Conservation (phyloP, 208 protist species). For the Leishmania mexicana region DNA sequence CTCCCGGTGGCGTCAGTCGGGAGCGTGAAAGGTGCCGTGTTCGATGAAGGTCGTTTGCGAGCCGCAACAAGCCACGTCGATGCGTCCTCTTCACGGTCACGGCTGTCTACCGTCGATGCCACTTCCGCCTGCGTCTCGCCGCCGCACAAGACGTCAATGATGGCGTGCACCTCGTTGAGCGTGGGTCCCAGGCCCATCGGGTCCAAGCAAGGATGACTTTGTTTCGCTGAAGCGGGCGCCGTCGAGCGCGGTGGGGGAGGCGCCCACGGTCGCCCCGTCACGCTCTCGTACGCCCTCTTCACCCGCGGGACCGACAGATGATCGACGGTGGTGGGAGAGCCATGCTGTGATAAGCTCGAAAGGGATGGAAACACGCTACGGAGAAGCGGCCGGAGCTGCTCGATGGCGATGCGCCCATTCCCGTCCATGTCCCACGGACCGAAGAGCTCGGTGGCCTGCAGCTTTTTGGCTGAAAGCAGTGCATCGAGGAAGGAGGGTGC, state of each 20-base stretch:
- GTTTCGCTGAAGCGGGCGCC: not conserved
- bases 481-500: slow-evolving; percentile 9
- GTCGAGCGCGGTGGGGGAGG: not conserved
- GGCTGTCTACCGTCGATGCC: not conserved
- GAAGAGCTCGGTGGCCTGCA: slow-evolving; percentile 67
- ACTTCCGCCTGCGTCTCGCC: not conserved
- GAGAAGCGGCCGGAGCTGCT: slow-evolving; percentile 51
- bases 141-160: slow-evolving; percentile 33
- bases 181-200: slow-evolving; percentile 22
- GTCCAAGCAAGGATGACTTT: not conserved
- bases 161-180: slow-evolving; percentile 42
- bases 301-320: slow-evolving; percentile 13
- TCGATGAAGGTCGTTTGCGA: not conserved
- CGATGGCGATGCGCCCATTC: slow-evolving; percentile 42
- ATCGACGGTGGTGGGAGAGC: not conserved
- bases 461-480: slow-evolving; percentile 57
- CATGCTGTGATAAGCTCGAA: not conserved
- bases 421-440: slow-evolving; percentile 58
- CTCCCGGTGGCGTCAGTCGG: not conserved
- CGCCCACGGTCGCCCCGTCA: slow-evolving; percentile 27
- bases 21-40: not conserved
- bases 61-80: not conserved
- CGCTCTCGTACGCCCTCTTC: slow-evolving; percentile 21
- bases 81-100: not conserved
- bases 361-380: slow-evolving; percentile 47